Evolutionary conservation across 2,329 filamentous ascomycete genomes (phyloP).

Genomic region (Xylariaceae sp.): DNA sequence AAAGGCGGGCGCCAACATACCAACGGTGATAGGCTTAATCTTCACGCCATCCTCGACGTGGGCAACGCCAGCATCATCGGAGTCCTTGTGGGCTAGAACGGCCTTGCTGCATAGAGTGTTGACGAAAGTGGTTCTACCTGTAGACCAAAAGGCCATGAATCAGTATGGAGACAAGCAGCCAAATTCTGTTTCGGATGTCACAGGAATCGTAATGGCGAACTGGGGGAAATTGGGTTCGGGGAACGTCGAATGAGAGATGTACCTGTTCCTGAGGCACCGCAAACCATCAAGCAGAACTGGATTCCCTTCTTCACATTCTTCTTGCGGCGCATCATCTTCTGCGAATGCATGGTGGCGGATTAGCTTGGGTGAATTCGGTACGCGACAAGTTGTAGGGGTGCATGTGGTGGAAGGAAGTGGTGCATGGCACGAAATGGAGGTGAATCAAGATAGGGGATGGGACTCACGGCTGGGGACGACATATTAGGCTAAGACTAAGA

Average conservation of each 20-base stretch:
- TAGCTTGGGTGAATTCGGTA: constrained; percentile 13
- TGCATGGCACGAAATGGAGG: constrained; percentile 9
- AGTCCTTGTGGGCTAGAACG: constrained; percentile 87
- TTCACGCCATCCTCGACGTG: constrained; percentile 95
- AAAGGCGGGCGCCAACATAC: constrained; percentile 47
- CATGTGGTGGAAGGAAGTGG: neutral
- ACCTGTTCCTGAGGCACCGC: constrained; percentile 98
- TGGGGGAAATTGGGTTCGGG: constrained; percentile 7
- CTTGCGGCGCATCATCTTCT: constrained; percentile 98
- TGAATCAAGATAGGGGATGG: constrained; percentile 18
- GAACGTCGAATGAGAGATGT: constrained; percentile 34
- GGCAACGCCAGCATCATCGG: constrained; percentile 82
- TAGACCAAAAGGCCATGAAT: constrained; percentile 7
- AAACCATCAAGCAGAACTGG: constrained; percentile 99
- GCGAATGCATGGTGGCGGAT: constrained; percentile 27
- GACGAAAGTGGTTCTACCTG: constrained; percentile 96
- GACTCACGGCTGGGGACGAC: constrained; percentile 32
- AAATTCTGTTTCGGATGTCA: too few relatives aligned
- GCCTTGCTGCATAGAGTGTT: constrained; percentile 97
- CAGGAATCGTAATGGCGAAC: too few relatives aligned
- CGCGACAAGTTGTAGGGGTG: neutral
- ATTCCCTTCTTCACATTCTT: constrained; percentile 99
- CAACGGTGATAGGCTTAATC: constrained; percentile 97
- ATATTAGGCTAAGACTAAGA: constrained; percentile 28
- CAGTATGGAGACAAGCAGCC: neutral